A percentile compares a stretch with the other conserved stretches of the same genome.
Evolutionary conservation across 768 basidiomycete genomes (phyloP).

Genomic region (Pisolithus orientalis): DNA sequence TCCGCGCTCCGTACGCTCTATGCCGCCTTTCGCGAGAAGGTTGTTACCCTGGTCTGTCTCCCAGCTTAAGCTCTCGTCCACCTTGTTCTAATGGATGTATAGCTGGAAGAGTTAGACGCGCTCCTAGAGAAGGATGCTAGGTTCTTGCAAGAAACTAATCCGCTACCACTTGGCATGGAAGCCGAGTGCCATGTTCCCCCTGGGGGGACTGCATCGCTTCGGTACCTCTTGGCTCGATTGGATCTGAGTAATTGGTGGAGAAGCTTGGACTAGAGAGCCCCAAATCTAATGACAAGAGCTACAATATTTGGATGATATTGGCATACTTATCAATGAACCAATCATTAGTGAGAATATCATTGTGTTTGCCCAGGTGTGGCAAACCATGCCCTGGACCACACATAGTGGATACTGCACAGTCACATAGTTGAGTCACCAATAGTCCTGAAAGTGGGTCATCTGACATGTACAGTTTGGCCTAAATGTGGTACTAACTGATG

Average conservation of each 20-base stretch:
- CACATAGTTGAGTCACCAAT: no score
- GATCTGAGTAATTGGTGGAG: slow-evolving; percentile 59
- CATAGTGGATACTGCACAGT: no score
- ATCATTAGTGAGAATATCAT: no score
- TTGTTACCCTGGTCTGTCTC: slow-evolving; percentile 50
- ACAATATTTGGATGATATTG: no score
- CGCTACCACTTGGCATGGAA: slow-evolving; percentile 19
- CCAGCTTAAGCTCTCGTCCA: not conserved
- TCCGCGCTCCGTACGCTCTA: slow-evolving; percentile 49
- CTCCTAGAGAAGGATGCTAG: slow-evolving; percentile 48
- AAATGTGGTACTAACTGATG: no score
- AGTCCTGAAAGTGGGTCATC: no score
- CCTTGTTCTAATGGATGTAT: slow-evolving; percentile 8
- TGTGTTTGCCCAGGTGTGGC: no score
- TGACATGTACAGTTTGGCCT: no score
- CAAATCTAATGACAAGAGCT: no score
- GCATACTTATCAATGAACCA: no score
- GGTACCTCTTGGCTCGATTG: slow-evolving; percentile 48
- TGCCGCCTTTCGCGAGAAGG: slow-evolving; percentile 46
- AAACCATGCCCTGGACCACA: no score
- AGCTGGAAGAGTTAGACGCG: slow-evolving; percentile 53
- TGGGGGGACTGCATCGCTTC: slow-evolving; percentile 49
- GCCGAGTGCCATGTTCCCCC: slow-evolving; percentile 31
- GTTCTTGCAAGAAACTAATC: slow-evolving; percentile 8
- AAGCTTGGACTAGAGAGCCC: no score